These are phyloP conservation scores for Eucommia ulmoides DNA, from an alignment of 257 asterid species.

Conservation along the genomic window DNA sequence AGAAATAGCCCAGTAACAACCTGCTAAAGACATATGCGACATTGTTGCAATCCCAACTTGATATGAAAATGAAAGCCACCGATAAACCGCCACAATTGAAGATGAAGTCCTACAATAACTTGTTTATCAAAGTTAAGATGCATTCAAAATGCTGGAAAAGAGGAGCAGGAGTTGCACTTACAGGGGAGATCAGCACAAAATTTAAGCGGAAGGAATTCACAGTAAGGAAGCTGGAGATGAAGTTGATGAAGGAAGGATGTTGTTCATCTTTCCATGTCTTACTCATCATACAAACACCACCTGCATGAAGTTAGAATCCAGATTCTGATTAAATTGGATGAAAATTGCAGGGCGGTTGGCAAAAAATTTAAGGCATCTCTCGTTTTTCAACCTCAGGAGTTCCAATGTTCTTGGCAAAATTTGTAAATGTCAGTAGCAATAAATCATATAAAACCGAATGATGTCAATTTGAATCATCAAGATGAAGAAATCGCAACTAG, in stretches of 20 bases:
- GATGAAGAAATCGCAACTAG: no score
- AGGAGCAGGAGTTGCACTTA: constrained; percentile 20
- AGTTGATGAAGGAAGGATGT: constrained; percentile 73
- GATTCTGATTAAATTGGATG: background rate
- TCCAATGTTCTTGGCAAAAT: no score
- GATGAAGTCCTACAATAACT: constrained; percentile 74
- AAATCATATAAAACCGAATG: no score
- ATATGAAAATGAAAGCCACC: constrained; percentile 64
- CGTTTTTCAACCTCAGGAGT: no score
- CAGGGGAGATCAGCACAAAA: constrained; percentile 68
- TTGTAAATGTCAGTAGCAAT: no score
- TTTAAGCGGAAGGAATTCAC: constrained; percentile 58
- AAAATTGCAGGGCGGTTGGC: no score
- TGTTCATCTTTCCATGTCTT: constrained; percentile 69
- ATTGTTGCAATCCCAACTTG: constrained; percentile 46
- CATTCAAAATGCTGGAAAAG: background rate
- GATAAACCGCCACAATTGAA: constrained; percentile 86
- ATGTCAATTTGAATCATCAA: no score
- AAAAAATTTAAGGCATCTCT: no score
- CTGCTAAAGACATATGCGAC: constrained; percentile 36
- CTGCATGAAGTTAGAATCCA: constrained; percentile 25
- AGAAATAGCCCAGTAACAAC: constrained; percentile 23
- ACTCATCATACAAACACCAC: constrained; percentile 76
- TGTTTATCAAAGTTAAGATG: constrained; percentile 6
- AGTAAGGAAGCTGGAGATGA: constrained; percentile 66